Base-by-base conservation (phyloP, 106 monocot genomes). In the Alisma plantagoaquatica region DNA sequence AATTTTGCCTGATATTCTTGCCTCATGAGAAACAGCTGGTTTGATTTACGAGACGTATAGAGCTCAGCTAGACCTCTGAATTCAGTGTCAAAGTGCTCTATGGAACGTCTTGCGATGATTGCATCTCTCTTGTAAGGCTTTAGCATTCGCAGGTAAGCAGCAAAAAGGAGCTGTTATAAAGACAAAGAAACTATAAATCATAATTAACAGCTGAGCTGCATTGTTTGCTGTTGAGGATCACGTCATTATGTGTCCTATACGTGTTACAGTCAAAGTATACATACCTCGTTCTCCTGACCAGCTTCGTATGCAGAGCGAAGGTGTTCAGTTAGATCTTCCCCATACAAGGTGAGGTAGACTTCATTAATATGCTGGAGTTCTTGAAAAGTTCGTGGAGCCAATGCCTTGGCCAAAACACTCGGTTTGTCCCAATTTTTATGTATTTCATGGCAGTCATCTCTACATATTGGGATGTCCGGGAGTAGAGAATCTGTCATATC, bases 391-490 rank as follows among this genome's bases (percentile, higher is more conserved):
- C 62, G 71, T 19, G 16, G 21, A 4, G 67, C 75, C 63, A 80
- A 25, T 7, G 57, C 25, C 5, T 29, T 29, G 10, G 55, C 57
- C 26, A 75, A 46, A 3, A 24, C 47, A 46, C 25, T 28, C 25
- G 50, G 42, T 24, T 52, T 24, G 25, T 33, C 46, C 53, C 61
- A 55, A 33, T 69, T 25, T 6, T 57, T 52, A 21, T 63, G 70
- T 46, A 77, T 77, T 35, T 70, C 65, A 31, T 41, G 48, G 50
- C 82, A 77, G n/a, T n/a, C n/a, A n/a, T n/a, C n/a, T n/a, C n/a
- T n/a, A n/a, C n/a, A n/a, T n/a, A n/a, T n/a, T n/a, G n/a, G n/a
- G n/a, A n/a, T n/a, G n/a, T n/a, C n/a, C n/a, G n/a, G n/a, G n/a
- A n/a, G n/a, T n/a, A n/a, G n/a, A n/a, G n/a, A n/a, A n/a, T n/a